Evolutionary conservation across 1,284 basidiomycete species (phyloP), one percentile per base, ranked within the genome.

Genomic region (Mycena citricolor): DNA sequence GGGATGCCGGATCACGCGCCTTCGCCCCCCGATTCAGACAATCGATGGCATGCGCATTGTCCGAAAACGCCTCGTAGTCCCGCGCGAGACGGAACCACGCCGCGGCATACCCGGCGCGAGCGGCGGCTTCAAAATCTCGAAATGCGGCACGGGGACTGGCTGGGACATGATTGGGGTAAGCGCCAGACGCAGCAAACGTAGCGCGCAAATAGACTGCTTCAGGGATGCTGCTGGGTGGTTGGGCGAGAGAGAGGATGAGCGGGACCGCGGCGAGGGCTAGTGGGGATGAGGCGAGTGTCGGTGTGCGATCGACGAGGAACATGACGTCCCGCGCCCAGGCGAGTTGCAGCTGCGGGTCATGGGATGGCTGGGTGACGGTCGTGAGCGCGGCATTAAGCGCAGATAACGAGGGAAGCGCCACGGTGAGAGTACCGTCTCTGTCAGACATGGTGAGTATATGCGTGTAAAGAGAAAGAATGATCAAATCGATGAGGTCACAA

Each of bases 41-140:
- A 30, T 90, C 86, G 34, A 70, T 76, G 0, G 93, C 91, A 28
- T 85, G 78, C 0, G 62, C 49, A 2, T 75, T 46, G 61, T 95
- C 90, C 19, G 80, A 81, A 49, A 94, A 91, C 41, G 80, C 82
- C 68, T 97, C 94, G 61, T 97, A 97, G 56, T 97, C 94, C 21
- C 86, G 38, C 7, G 42, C 49, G 28, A 54, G 47, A 33, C 49
- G 49, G 30, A 49, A 54, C 52, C 52, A 54, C 16, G 48, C 52
- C 12, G 35, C 34, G 13, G 41, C 35, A 54, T 81, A 84, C 0
- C 91, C 91, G 2, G 73, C 76, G 26, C 87, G 74, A 1, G 91
- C 91, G 1, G 89, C 79, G 2, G 70, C 66, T 61, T 94, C 92
- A 59, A 91, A 95, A 61, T 94, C 91, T 33, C 88, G 76, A 67